These are phyloP conservation scores for Zelopaecilomyces penicillatus DNA, from an alignment of 2,329 filamentous ascomycete species.

Conservation along the genomic window DNA sequence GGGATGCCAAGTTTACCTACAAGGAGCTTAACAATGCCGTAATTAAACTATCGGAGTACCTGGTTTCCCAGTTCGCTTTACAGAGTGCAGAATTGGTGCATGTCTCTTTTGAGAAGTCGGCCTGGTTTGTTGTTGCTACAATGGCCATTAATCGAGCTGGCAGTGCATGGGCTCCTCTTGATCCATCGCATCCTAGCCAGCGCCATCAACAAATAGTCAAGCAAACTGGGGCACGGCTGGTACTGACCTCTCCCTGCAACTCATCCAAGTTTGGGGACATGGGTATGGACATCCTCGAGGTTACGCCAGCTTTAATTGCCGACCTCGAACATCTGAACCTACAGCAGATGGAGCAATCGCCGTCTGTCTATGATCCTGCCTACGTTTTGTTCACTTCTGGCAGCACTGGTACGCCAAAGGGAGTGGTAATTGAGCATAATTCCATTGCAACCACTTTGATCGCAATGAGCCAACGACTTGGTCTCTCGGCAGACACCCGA, in stretches of 20 bases:
- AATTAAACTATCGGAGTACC: background rate
- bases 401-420: conserved; percentile 1
- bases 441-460: background rate
- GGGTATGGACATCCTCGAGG: background rate
- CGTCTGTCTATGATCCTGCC: background rate
- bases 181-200: conserved; percentile 1
- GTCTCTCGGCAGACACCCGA: background rate
- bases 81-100: conserved; percentile 15
- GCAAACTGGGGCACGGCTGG: background rate
- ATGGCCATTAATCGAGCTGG: conserved; percentile 6
- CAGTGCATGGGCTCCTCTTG: conserved; percentile 12
- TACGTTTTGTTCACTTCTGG: conserved; percentile 5
- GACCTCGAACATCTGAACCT: background rate
- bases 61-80: conserved; percentile 8
- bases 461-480: background rate
- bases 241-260: background rate
- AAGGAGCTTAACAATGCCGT: conserved; percentile 20
- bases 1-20: conserved; percentile 37
- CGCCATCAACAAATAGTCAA: conserved; percentile 2
- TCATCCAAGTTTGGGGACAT: background rate
- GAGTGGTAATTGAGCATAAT: conserved; percentile 2
- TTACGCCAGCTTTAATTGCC: background rate
- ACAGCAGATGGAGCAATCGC: background rate
- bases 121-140: conserved; percentile 14
- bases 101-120: conserved; percentile 28